A percentile compares a stretch with the other conserved stretches of the same genome.
Conservation (phyloP, 2,329 filamentous ascomycete species). For the Neoarthrinium moseri region DNA sequence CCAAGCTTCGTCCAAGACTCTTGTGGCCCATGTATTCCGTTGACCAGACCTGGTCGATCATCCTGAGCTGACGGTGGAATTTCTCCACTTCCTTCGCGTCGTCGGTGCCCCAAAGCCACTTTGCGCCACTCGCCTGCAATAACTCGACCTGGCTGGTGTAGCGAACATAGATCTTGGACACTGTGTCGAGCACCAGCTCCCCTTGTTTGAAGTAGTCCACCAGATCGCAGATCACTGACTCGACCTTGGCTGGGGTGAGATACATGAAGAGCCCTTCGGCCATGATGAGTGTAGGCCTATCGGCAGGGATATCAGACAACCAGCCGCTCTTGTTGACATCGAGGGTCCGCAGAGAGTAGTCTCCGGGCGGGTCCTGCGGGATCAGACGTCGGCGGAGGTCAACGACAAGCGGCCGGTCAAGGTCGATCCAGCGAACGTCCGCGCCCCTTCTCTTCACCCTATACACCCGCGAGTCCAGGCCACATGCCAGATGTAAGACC, state of each 20-base stretch:
- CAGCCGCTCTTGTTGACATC: conserved; percentile 17
- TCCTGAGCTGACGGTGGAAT: conserved; percentile 1
- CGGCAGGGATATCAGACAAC: conserved; percentile 16
- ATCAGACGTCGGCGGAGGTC: conserved; percentile 17
- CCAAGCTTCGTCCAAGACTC: too few species aligned
- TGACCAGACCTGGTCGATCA: background rate
- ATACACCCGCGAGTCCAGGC: conserved; percentile 19
- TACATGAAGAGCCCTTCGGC: conserved; percentile 22
- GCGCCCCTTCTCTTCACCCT: conserved; percentile 11
- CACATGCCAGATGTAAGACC: conserved; percentile 23
- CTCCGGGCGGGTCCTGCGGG: conserved; percentile 10
- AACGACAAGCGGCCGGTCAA: conserved; percentile 21
- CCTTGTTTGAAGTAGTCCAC: conserved; percentile 4
- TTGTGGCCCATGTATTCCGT: conserved; percentile 9
- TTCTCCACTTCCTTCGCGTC: background rate
- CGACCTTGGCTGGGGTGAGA: conserved; percentile 13
- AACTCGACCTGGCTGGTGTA: conserved; percentile 4
- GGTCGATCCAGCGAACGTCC: conserved; percentile 21
- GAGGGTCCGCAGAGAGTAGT: conserved; percentile 13
- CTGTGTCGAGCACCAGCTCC: conserved; percentile 4
- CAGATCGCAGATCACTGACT: background rate
- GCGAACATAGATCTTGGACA: background rate
- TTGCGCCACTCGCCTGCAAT: conserved; percentile 5
- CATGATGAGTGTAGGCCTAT: conserved; percentile 18
- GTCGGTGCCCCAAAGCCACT: conserved; percentile 2